phyloP scores from a whole-genome alignment of 148 eudicot genomes.

The Cornus controversa region DNA sequence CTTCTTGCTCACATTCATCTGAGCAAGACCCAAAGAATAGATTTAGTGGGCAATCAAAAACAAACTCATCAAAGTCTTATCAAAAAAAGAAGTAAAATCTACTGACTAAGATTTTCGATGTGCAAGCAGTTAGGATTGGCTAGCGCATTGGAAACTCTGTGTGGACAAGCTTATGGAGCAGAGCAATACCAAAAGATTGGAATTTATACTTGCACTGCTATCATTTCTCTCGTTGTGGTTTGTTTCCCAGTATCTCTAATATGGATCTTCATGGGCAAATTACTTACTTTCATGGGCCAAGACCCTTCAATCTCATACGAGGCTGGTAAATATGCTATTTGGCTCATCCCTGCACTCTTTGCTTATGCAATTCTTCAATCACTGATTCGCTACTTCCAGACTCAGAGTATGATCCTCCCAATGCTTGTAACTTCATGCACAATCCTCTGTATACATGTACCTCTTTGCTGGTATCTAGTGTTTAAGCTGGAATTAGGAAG shows the following conservation, averaged over 20 bases:
- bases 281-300: constrained; percentile 28
- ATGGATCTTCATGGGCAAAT: constrained; percentile 42
- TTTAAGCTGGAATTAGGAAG: constrained; percentile 28
- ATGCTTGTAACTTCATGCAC: constrained; percentile 29
- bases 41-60: too few species aligned
- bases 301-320: constrained; percentile 32
- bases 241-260: constrained; percentile 31
- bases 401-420: constrained; percentile 36
- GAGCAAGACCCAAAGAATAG: too few species aligned
- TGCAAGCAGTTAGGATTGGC: constrained; percentile 36
- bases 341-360: constrained; percentile 32
- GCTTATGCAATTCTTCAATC: constrained; percentile 28
- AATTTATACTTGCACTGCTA: constrained; percentile 11
- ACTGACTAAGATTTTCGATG: too few species aligned
- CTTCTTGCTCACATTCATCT: too few species aligned
- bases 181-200: constrained; percentile 38
- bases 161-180: constrained; percentile 57
- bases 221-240: constrained; percentile 11
- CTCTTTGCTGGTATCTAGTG: constrained; percentile 42
- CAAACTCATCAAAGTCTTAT: too few species aligned
- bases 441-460: constrained; percentile 27
- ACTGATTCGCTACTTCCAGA: constrained; percentile 27
- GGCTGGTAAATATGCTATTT: constrained; percentile 27
- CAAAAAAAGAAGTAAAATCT: too few species aligned
- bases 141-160: constrained; percentile 44